A percentile compares a stretch with the other conserved stretches of the same genome.
Evolutionary conservation across 192 early-diverging fungal species (phyloP).

Genomic region (Entrophospora sp.): DNA sequence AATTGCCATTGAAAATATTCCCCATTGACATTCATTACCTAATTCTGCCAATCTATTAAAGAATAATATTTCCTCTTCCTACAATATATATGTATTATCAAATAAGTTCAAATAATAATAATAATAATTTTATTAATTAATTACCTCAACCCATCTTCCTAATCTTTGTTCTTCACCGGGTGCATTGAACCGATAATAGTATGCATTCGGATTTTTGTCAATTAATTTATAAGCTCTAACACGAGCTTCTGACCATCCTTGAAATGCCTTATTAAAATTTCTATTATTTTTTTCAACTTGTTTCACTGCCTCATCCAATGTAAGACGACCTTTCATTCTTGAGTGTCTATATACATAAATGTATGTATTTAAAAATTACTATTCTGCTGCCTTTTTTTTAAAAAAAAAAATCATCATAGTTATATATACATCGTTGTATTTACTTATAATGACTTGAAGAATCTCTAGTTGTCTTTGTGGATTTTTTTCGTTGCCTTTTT

Average conservation of each 20-base stretch:
- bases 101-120: too few relatives aligned
- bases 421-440: too few relatives aligned
- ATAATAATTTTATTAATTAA: too few relatives aligned
- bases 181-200: slow-evolving; percentile 97
- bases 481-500: too few relatives aligned
- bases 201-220: slow-evolving; percentile 91
- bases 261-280: slow-evolving; percentile 80
- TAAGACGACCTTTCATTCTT: slow-evolving; percentile 65
- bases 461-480: too few relatives aligned
- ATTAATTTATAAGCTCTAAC: slow-evolving; percentile 90
- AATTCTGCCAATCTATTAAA: slow-evolving; percentile 75
- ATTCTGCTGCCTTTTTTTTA: too few relatives aligned
- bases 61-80: slow-evolving; percentile 81
- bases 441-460: too few relatives aligned
- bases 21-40: slow-evolving; percentile 95
- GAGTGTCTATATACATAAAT: slow-evolving; percentile 33
- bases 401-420: too few relatives aligned
- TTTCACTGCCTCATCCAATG: slow-evolving; percentile 82
- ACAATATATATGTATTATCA: too few relatives aligned
- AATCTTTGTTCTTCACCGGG: slow-evolving; percentile 92
- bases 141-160: slow-evolving; percentile 79
- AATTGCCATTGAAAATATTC: slow-evolving; percentile 91
- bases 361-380: not conserved
- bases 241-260: slow-evolving; percentile 93
- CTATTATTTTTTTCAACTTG: slow-evolving; percentile 72